Conservation (phyloP, 2,329 filamentous ascomycete genomes). For the Biscogniauxia sp. region DNA sequence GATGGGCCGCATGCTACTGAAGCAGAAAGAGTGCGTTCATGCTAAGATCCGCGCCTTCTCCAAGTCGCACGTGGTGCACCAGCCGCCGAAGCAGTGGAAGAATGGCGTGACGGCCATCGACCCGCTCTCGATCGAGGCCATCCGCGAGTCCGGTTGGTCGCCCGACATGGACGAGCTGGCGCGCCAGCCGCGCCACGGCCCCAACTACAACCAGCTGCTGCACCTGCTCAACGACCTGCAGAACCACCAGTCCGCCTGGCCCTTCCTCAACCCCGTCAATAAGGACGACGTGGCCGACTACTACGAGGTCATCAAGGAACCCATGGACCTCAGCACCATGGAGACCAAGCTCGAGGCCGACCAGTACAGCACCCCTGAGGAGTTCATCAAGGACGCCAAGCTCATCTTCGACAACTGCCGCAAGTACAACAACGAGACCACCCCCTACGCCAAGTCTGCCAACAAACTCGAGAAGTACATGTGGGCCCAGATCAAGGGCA, state of each 20-base stretch:
- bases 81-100: constrained; percentile 82
- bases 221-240: constrained; percentile 93
- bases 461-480: constrained; percentile 92
- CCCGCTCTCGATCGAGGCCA: constrained; percentile 80
- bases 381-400: constrained; percentile 85
- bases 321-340: constrained; percentile 97
- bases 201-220: constrained; percentile 91
- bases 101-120: constrained; percentile 74
- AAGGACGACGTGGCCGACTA: constrained; percentile 97
- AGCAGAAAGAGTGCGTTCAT: constrained; percentile 93
- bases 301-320: constrained; percentile 96
- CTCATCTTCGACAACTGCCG: constrained; percentile 94
- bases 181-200: constrained; percentile 89
- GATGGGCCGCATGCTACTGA: constrained; percentile 86
- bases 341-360: constrained; percentile 93
- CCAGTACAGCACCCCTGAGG: constrained; percentile 85
- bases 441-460: constrained; percentile 90
- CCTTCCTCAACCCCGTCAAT: constrained; percentile 90
- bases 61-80: constrained; percentile 82
- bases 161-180: constrained; percentile 97
- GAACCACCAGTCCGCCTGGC: constrained; percentile 91
- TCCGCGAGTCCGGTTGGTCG: constrained; percentile 91
- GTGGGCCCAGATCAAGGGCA: constrained; percentile 88
- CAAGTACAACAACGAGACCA: constrained; percentile 94
- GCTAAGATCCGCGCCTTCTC: constrained; percentile 93